Evolutionary conservation across 2,329 filamentous ascomycete species (phyloP), one percentile per base, ranked within the genome.

Genomic region (Rutstroemia sp.): DNA sequence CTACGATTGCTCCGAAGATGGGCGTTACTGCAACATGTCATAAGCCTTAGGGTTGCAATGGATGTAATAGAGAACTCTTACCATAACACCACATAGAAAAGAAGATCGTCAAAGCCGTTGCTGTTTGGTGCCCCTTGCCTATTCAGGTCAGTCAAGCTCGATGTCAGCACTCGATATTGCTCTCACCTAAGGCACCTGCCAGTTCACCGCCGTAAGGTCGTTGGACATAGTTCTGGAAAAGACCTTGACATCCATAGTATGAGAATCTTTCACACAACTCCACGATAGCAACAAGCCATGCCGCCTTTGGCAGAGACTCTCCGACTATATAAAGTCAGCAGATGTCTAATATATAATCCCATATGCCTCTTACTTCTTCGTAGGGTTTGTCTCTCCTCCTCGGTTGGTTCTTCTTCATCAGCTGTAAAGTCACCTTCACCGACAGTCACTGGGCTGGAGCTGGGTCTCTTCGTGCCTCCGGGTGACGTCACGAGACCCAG

Each of bases 201-300:
- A 60, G 27, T 25, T 47, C 55, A 19, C 63, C 59, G 55, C 61
- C 56, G 2, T 61, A 48, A 10, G 51, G 80, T 45, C 57, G 52
- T 63, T 85, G 78, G 64, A 86, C 76, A 62, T 79, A 86, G 67
- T 86, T 87, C 76, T 61, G 75, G 78, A 80, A 84, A 42, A 84
- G 75, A 51, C 79, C 77, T 16, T 78, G 80, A 8, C 79, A 82
- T 41, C 83, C 83, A 64, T 85, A 86, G 72, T 82, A 86, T 5
- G 80, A 79, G 65, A 84, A 85, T 16, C 52, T 41, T 23, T 54
- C 52, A 41, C 52, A 54, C 5, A 56, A 27, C 12, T 54, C 52
- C 6, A 54, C 52, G 5, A 49, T 49, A 3, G 52, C 52, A 23
- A 54, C 52, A 21, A 54, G 45, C 52, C 52, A 54, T 27, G 52